Base-by-base conservation (phyloP, 2,329 filamentous ascomycete species). In the Sporothrix brunneoviolacea region DNA sequence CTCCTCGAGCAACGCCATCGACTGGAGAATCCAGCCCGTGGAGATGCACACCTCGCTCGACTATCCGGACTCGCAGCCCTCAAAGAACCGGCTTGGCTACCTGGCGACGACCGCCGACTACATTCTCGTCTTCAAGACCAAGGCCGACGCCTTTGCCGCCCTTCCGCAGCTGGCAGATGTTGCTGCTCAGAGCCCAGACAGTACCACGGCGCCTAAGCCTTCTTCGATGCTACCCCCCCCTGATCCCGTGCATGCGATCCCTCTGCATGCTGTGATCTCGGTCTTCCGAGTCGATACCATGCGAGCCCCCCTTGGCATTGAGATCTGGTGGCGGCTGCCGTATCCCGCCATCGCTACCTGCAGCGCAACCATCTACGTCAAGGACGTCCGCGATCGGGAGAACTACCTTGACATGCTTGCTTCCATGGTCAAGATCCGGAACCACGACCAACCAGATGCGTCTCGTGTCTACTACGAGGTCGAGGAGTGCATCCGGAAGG, bases 251-350 rank as follows among this genome's bases (percentile, higher is more conserved):
- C 59, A 75, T 28, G 69, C 73, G 43, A 69, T 81, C 8, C 74
- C 76, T 0, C 62, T 79, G 8, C 68, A 71, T 15, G 70, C 68
- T 33, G 67, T 80, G 21, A 72, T 80, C 33, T 73, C 77, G 3
- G 70, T 71, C 2, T 79, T 78, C 55, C 70, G 70, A 27, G 72
- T 76, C 27, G 76, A 79, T 57, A 70, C 69, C 38, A 69, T 69
- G 1, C 68, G 71, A 41, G 70, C 74, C 12, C 70, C 72, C 7
- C 76, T 75, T 39, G 74, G 74, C 6, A 61, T 80, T 45, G 77
- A 81, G 58, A 66, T 80, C 2, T 80, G 76, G 76, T 80, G 77
- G 77, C 72, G 69, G 51, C 70, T 70, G 13, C 60, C 64, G 15
- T 65, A 68, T 50, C 68, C 71, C 3, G 65, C 68, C 12, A 63